These are phyloP conservation scores for Nigrograna mackinnonii DNA, from an alignment of 2,329 filamentous ascomycete species.

Conservation along the genomic window DNA sequence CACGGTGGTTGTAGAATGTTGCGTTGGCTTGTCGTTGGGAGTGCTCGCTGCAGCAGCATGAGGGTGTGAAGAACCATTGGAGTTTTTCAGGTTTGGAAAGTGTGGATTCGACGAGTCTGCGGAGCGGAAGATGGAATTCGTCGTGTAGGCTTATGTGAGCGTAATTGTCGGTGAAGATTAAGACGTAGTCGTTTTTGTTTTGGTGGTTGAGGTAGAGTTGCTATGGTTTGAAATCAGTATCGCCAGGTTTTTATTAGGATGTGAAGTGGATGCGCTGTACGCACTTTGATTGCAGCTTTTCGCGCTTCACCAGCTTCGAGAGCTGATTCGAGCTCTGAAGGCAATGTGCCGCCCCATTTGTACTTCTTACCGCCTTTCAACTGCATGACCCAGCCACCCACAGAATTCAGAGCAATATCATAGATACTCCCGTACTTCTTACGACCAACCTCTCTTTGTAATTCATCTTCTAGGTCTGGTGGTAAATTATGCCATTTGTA, in stretches of 20 bases:
- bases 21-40: neutral
- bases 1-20: conserved; percentile 2
- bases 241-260: no score
- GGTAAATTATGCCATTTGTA: conserved; percentile 2
- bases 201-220: conserved; percentile 4
- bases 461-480: neutral
- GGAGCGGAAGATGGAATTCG: neutral
- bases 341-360: conserved; percentile 1
- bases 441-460: neutral
- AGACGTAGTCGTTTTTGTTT: conserved; percentile 2
- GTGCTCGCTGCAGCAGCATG: conserved; percentile 1
- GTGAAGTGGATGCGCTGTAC: neutral
- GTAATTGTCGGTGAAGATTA: conserved; percentile 3
- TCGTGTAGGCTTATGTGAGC: conserved; percentile 1
- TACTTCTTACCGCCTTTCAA: neutral
- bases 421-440: conserved; percentile 2
- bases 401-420: conserved; percentile 1
- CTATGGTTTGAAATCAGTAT: neutral
- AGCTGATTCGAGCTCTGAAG: neutral
- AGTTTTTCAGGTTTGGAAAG: neutral
- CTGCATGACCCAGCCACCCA: conserved; percentile 1
- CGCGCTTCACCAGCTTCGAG: neutral
- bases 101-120: neutral
- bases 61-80: conserved; percentile 1
- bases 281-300: conserved; percentile 1